phyloP scores from a whole-genome alignment of 1,284 basidiomycete genomes.

The Quambalaria eucalypti region DNA sequence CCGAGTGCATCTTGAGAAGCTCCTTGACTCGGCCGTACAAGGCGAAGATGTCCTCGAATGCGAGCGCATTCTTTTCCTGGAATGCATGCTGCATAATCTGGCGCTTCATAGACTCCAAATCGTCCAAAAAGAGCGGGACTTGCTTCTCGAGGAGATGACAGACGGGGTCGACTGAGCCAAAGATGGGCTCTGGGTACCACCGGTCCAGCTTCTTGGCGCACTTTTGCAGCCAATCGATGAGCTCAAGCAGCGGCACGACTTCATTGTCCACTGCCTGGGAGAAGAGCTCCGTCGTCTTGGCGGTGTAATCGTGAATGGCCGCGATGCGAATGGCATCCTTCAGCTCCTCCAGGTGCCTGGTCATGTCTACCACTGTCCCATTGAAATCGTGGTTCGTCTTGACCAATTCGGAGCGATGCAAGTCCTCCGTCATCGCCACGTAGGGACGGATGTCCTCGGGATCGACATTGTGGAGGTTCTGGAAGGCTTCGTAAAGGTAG shows the following conservation, averaged over 20 bases:
- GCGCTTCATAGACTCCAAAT: constrained; percentile 52
- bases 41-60: constrained; percentile 63
- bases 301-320: constrained; percentile 56
- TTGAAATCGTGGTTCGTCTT: constrained; percentile 19
- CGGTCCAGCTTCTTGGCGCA: constrained; percentile 71
- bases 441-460: constrained; percentile 30
- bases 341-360: constrained; percentile 43
- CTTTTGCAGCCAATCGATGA: constrained; percentile 84
- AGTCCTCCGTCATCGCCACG: constrained; percentile 38
- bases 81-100: constrained; percentile 33
- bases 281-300: constrained; percentile 56
- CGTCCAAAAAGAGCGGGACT: constrained; percentile 65
- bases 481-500: constrained; percentile 73
- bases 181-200: constrained; percentile 69
- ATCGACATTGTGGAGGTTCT: constrained; percentile 49
- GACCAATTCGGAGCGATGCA: constrained; percentile 39
- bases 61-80: constrained; percentile 22
- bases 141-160: constrained; percentile 65
- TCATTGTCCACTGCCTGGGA: constrained; percentile 62
- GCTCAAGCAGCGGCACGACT: constrained; percentile 61
- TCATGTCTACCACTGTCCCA: constrained; percentile 25
- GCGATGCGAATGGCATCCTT: constrained; percentile 57
- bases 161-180: constrained; percentile 55
- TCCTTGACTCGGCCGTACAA: constrained; percentile 69
- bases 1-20: constrained; percentile 65